Base-by-base conservation (phyloP, 75 land plant genomes). In the Picea sitchensis region DNA sequence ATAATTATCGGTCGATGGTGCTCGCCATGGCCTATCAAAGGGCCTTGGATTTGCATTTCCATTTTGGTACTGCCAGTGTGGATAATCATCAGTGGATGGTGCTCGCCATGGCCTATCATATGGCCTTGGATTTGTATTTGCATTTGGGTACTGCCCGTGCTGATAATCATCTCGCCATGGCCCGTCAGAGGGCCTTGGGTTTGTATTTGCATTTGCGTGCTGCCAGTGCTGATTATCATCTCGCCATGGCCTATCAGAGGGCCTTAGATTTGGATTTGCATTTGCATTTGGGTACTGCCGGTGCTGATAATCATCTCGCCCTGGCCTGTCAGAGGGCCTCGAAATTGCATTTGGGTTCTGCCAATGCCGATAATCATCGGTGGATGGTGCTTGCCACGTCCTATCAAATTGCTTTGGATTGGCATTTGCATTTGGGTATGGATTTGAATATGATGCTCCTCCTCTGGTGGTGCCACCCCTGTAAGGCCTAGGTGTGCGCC, bases 291-390 rank as follows among this genome's bases (percentile, higher is more conserved):
- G 71, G 8, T 47, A 47, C 1, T 47, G 54, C 54, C 54, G 6
- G 54, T 47, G 54, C 54, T 47, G 54, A 47, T 6, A 47, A 47
- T 47, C 54, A 47, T 47, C 54, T 47, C 1, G 54, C 54, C 54
- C 54, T 7, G 54, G 54, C 54, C 8, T 6, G 54, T 47, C 54
- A 47, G 8, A 47, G 9, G 54, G 54, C 54, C 54, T 47, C 6
- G 54, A 47, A 47, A 6, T 47, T 47, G 54, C 54, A 47, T 47
- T 41, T 73, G 86, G 76, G 23, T 62, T 72, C 84, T 77, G 81
- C 92, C 92, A 90, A n/a, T 75, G 58, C 61, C 88, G 73, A 67
- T 80, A 81, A 81, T 90, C 92, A 26, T 65, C 80, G 3, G 87
- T 81, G 54, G 72, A 80, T 1, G 65, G 79, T 5, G 15, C 56